These are phyloP conservation scores for Pholiota adiposa DNA, from an alignment of 1,284 basidiomycete species.

Conservation along the genomic window DNA sequence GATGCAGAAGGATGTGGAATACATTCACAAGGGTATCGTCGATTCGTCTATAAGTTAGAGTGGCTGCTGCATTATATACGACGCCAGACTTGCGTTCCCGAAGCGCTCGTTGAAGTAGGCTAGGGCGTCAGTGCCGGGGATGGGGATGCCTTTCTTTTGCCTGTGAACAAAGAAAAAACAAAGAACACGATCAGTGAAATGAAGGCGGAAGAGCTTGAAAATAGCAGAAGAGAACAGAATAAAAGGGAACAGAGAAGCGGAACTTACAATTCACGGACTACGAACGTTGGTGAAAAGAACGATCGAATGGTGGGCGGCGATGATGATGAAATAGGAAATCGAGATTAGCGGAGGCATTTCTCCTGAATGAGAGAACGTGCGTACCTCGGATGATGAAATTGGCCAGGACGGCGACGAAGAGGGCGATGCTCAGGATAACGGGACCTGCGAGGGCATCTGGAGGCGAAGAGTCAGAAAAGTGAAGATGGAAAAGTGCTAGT, in stretches of 20 bases:
- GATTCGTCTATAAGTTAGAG: too few species aligned
- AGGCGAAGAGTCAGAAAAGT: constrained; percentile 1
- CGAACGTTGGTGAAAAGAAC: background rate
- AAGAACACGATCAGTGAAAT: background rate
- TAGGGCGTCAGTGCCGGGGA: constrained; percentile 36
- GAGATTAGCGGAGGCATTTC: background rate
- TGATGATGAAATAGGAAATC: background rate
- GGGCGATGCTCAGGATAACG: constrained; percentile 74
- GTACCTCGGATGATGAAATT: constrained; percentile 88
- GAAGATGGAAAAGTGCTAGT: background rate
- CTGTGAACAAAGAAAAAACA: constrained; percentile 9
- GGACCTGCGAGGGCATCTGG: constrained; percentile 84
- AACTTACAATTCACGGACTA: constrained; percentile 55
- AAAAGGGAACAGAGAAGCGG: too few species aligned
- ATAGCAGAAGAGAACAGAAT: background rate
- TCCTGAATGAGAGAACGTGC: constrained; percentile 2
- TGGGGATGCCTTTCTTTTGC: constrained; percentile 37
- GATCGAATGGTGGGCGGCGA: background rate
- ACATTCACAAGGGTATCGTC: too few species aligned
- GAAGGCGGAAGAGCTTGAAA: background rate
- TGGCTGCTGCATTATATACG: background rate
- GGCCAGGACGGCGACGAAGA: constrained; percentile 84
- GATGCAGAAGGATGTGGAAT: too few species aligned
- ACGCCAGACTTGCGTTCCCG: background rate
- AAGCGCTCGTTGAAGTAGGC: constrained; percentile 10